Evolutionary conservation across 140 eudicot species (phyloP).

Genomic region (Bidens hawaiensis): DNA sequence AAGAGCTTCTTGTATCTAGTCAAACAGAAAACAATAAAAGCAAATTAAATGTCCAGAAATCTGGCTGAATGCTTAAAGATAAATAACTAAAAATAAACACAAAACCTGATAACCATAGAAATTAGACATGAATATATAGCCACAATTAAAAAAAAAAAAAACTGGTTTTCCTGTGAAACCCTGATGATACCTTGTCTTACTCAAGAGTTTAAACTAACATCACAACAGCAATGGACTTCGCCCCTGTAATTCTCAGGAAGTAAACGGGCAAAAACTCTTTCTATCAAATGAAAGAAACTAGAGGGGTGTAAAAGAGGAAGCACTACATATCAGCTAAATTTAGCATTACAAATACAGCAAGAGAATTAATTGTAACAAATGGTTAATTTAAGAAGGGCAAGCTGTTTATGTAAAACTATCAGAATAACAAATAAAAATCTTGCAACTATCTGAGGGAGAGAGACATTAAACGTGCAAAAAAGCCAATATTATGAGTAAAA

Average conservation of each 20-base stretch:
- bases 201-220: constrained; percentile 47
- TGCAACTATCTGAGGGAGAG: constrained; percentile 21
- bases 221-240: constrained; percentile 65
- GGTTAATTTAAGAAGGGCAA: constrained; percentile 7
- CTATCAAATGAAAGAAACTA: constrained; percentile 46
- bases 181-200: constrained; percentile 75
- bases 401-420: constrained; percentile 12
- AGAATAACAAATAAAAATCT: constrained; percentile 15
- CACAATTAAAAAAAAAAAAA: too few relatives aligned
- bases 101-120: constrained; percentile 9
- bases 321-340: constrained; percentile 22
- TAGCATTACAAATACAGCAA: constrained; percentile 15
- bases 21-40: constrained; percentile 23
- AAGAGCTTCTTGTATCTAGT: constrained; percentile 96
- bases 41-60: constrained; percentile 40
- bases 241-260: constrained; percentile 64
- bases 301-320: constrained; percentile 10
- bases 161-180: constrained; percentile 36
- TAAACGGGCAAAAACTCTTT: constrained; percentile 31
- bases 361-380: constrained; percentile 11
- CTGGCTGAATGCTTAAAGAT: background rate
- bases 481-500: constrained; percentile 17
- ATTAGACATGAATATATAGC: constrained; percentile 13
- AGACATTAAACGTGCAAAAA: constrained; percentile 23
- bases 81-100: constrained; percentile 12